Conservation (phyloP, 192 early-diverging fungal genomes). For the Backusella parvicylindrica region DNA sequence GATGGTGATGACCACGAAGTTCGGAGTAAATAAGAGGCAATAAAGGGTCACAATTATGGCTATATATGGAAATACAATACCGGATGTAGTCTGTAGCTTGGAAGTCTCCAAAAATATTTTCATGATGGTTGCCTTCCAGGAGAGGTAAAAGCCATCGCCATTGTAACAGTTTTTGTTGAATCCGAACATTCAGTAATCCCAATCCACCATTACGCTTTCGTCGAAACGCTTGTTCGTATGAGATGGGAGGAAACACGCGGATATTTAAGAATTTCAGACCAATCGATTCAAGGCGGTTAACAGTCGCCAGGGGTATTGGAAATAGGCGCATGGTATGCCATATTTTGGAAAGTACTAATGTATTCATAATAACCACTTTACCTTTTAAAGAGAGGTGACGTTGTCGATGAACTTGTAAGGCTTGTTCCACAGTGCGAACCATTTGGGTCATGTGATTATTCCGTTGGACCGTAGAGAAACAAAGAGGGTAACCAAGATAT, state of each 20-base stretch:
- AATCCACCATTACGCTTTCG: not conserved
- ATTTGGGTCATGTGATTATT: not conserved
- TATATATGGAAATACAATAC: no score
- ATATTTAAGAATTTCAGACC: not conserved
- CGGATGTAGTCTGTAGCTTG: no score
- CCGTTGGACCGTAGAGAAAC: not conserved
- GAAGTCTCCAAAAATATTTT: no score
- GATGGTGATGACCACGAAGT: no score
- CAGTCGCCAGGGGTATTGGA: not conserved
- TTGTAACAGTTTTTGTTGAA: not conserved
- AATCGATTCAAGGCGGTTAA: not conserved
- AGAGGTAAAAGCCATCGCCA: not conserved
- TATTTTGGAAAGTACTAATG: conserved; percentile 5
- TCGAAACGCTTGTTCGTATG: no score
- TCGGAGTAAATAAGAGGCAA: no score
- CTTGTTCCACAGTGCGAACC: not conserved
- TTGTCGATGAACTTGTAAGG: not conserved
- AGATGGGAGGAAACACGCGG: not conserved
- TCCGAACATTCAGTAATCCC: not conserved
- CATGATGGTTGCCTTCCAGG: no score
- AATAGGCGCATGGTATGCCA: conserved; percentile 1
- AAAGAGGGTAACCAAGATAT: not conserved
- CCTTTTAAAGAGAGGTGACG: conserved; percentile 12
- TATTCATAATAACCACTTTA: not conserved
- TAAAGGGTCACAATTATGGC: no score